Evolutionary conservation across 768 basidiomycete species (phyloP).

Genomic region (Auriculariales sp.): DNA sequence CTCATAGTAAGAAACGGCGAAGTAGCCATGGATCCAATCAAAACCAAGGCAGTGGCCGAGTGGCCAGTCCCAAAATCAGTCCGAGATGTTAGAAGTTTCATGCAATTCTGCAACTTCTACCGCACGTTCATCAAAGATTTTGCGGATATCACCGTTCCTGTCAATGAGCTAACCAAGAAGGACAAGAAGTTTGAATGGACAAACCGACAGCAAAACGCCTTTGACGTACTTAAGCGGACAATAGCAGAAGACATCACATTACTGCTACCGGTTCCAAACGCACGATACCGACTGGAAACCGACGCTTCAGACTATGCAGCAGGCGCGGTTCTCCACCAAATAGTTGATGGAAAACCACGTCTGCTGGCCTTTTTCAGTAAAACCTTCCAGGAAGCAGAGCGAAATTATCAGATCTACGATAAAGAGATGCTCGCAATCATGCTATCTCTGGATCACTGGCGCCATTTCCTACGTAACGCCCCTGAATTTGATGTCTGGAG

Average conservation of each 20-base stretch:
- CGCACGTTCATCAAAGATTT: constrained; percentile 19
- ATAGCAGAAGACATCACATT: background rate
- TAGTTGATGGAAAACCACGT: background rate
- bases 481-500: constrained; percentile 1
- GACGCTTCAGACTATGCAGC: constrained; percentile 10
- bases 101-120: constrained; percentile 22
- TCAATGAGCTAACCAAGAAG: constrained; percentile 14
- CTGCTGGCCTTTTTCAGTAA: background rate
- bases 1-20: constrained; percentile 18
- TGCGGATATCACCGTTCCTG: constrained; percentile 14
- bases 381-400: constrained; percentile 2
- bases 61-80: constrained; percentile 16
- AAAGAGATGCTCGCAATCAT: background rate
- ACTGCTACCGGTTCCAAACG: background rate
- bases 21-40: constrained; percentile 19
- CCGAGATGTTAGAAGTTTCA: constrained; percentile 13
- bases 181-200: background rate
- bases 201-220: background rate
- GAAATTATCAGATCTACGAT: background rate
- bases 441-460: background rate
- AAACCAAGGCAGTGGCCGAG: constrained; percentile 15
- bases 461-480: background rate
- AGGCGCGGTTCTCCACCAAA: constrained; percentile 10
- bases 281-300: background rate
- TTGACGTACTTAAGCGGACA: constrained; percentile 2